Conservation (phyloP, 495 filamentous ascomycete genomes). For the Lasiosphaeriaceae sp. region DNA sequence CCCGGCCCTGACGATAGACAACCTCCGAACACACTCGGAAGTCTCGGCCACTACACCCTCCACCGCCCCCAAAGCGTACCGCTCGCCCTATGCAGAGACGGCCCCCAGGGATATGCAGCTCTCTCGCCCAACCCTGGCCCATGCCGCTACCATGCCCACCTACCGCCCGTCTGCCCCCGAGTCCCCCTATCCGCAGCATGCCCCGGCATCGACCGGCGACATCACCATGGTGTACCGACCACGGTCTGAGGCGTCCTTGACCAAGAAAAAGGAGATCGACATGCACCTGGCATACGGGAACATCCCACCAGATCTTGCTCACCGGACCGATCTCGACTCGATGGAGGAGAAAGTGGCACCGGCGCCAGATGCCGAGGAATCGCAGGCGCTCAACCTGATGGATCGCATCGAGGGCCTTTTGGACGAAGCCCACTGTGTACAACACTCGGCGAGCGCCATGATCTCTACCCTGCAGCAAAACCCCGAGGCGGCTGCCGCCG, state of each 20-base stretch:
- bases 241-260: conserved; percentile 38
- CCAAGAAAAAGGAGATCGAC: conserved; percentile 61
- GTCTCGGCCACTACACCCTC: conserved; percentile 40
- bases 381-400: conserved; percentile 62
- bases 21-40: conserved; percentile 42
- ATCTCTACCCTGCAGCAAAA: conserved; percentile 86
- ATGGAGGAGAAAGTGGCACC: conserved; percentile 16
- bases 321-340: conserved; percentile 39
- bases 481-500: conserved; percentile 90
- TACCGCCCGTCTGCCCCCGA: conserved; percentile 4
- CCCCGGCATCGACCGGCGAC: conserved; percentile 1
- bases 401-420: conserved; percentile 66
- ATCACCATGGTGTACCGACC: conserved; percentile 31
- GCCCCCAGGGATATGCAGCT: conserved; percentile 36
- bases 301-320: conserved; percentile 52
- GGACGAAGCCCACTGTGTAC: conserved; percentile 81
- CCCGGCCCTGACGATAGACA: conserved; percentile 35
- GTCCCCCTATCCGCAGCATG: not conserved
- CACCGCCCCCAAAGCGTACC: conserved; percentile 35
- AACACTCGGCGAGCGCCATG: conserved; percentile 75
- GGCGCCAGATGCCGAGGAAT: conserved; percentile 41
- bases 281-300: conserved; percentile 86
- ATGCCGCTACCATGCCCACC: conserved; percentile 25
- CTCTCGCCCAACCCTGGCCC: conserved; percentile 32
- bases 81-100: conserved; percentile 39